These are phyloP conservation scores for Volvariella surrecta DNA, from an alignment of 1,284 basidiomycete genomes.

Conservation along the genomic window DNA sequence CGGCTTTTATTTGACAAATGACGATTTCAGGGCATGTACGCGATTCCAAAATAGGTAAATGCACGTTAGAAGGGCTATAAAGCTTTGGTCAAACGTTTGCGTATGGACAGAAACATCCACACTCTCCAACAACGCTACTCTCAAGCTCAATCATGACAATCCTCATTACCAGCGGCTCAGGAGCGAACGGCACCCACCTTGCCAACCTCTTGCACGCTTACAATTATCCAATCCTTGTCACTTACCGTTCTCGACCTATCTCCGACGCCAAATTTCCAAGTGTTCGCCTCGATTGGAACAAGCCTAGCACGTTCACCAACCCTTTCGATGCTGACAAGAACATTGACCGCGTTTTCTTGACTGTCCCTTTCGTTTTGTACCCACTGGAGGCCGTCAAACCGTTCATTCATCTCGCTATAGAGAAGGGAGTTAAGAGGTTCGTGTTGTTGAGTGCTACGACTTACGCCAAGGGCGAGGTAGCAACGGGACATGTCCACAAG, in stretches of 20 bases:
- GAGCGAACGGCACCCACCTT: conserved; percentile 19
- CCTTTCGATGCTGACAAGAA: conserved; percentile 12
- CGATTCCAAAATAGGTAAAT: no score
- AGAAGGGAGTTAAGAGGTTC: conserved; percentile 24
- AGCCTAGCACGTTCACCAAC: conserved; percentile 14
- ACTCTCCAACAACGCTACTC: no score
- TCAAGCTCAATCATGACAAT: conserved; percentile 13
- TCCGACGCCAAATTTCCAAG: conserved; percentile 15
- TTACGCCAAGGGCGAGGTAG: conserved; percentile 11
- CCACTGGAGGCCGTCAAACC: conserved; percentile 13
- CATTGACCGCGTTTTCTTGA: conserved; percentile 14
- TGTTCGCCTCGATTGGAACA: conserved; percentile 16
- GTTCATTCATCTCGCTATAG: conserved; percentile 23
- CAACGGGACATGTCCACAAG: conserved; percentile 18
- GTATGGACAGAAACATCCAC: no score
- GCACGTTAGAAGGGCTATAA: no score
- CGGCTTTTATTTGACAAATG: no score
- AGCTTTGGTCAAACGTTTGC: no score
- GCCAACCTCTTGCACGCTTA: conserved; percentile 15
- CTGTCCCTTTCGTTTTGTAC: conserved; percentile 12
- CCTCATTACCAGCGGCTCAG: conserved; percentile 23
- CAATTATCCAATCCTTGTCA: conserved; percentile 15
- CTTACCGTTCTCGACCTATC: conserved; percentile 14
- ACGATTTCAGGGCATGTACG: no score
- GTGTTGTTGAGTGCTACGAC: conserved; percentile 20